Percentiles rank a stretch among this genome's conserved stretches.
These are phyloP conservation scores for Ichthyophthirius multifiliis DNA, from an alignment of 169 alveolate species.

Conservation along the genomic window DNA sequence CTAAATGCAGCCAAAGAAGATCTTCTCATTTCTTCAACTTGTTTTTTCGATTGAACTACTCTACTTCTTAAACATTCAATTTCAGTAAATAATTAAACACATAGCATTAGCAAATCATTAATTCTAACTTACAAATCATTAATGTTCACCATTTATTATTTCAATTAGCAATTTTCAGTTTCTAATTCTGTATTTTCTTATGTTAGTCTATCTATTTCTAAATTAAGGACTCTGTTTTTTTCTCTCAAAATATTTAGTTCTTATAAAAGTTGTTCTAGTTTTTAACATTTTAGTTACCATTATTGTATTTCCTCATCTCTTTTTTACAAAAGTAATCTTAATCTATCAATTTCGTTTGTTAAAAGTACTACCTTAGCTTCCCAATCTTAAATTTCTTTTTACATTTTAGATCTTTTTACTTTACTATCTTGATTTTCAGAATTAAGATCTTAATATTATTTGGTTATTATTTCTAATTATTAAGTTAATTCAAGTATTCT, in stretches of 20 bases:
- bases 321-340: neutral
- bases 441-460: neutral
- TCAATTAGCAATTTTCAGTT: neutral
- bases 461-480: neutral
- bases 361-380: conserved; percentile 1
- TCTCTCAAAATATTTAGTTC: neutral
- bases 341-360: neutral
- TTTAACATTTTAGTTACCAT: neutral
- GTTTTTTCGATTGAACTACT: neutral
- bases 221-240: conserved; percentile 6
- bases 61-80: conserved; percentile 10
- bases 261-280: neutral
- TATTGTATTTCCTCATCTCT: conserved; percentile 5
- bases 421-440: neutral
- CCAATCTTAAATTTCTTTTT: neutral
- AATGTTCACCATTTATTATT: neutral
- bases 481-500: neutral
- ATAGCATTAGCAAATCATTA: neutral
- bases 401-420: neutral
- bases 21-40: conserved; percentile 20
- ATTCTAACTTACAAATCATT: neutral
- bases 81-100: conserved; percentile 13
- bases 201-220: neutral
- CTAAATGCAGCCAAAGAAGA: conserved; percentile 1
- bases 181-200: neutral